phyloP scores from a whole-genome alignment of 306 rosid species.

The Dryas alaskensis region DNA sequence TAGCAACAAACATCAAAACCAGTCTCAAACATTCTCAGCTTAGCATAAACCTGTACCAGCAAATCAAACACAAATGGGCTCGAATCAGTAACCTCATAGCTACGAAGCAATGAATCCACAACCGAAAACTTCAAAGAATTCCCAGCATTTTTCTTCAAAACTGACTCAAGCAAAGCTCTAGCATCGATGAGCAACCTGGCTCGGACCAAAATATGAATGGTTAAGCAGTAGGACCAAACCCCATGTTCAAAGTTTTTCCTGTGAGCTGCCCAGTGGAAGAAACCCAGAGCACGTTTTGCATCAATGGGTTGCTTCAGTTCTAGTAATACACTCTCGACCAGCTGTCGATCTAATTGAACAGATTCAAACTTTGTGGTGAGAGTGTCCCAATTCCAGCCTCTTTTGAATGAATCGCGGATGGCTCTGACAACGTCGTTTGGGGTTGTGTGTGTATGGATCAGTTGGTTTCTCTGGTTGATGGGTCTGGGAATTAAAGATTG shows the following conservation, averaged over 20 bases:
- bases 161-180: constrained; percentile 54
- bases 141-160: constrained; percentile 30
- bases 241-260: constrained; percentile 46
- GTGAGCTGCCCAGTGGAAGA: constrained; percentile 74
- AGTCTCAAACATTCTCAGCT: constrained; percentile 39
- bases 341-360: constrained; percentile 31
- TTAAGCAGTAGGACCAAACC: constrained; percentile 44
- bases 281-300: constrained; percentile 63
- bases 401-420: constrained; percentile 48
- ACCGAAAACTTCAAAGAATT: constrained; percentile 26
- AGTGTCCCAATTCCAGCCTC: constrained; percentile 54
- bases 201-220: constrained; percentile 51
- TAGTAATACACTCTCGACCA: constrained; percentile 46
- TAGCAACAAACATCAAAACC: constrained; percentile 57
- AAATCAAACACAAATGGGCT: constrained; percentile 59
- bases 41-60: constrained; percentile 59
- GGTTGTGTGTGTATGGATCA: constrained; percentile 23
- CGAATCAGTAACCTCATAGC: constrained; percentile 42
- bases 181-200: constrained; percentile 58
- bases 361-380: constrained; percentile 38
- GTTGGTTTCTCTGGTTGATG: constrained; percentile 13
- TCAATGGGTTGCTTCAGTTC: constrained; percentile 54
- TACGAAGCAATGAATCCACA: constrained; percentile 48
- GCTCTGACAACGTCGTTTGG: constrained; percentile 16
- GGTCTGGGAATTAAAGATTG: background rate